A percentile compares a stretch with the other conserved stretches of the same genome.
Evolutionary conservation across 2,329 filamentous ascomycete genomes (phyloP).

Genomic region (Colletotrichum musae): DNA sequence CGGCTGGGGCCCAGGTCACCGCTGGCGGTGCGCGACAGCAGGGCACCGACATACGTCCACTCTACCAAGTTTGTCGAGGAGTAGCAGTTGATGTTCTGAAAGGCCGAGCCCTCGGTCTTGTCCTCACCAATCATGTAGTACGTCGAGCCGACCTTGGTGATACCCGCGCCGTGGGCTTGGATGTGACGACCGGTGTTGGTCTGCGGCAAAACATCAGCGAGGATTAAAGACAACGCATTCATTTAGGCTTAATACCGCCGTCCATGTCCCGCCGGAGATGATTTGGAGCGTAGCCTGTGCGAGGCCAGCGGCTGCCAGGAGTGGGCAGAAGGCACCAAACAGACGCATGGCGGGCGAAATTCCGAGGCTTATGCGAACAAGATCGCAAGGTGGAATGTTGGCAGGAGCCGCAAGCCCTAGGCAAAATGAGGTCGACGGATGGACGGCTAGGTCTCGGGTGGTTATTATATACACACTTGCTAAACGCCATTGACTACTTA

Average conservation of each 20-base stretch:
- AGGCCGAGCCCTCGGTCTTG: slow-evolving; percentile 73
- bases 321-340: slow-evolving; percentile 11
- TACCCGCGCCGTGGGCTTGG: slow-evolving; percentile 76
- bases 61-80: slow-evolving; percentile 74
- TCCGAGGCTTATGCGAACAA: neutral
- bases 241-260: slow-evolving; percentile 50
- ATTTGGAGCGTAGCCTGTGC: slow-evolving; percentile 50
- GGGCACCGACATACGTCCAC: slow-evolving; percentile 73
- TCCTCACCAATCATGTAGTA: slow-evolving; percentile 82
- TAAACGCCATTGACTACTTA: neutral
- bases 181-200: slow-evolving; percentile 67
- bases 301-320: slow-evolving; percentile 28
- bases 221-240: neutral
- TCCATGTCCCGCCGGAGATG: slow-evolving; percentile 63
- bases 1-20: slow-evolving; percentile 73
- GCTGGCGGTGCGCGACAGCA: slow-evolving; percentile 65
- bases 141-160: slow-evolving; percentile 65
- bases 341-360: slow-evolving; percentile 26
- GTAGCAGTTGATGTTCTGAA: slow-evolving; percentile 79
- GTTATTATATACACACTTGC: neutral
- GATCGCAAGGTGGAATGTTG: too few relatives aligned
- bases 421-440: too few relatives aligned
- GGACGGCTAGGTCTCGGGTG: too few relatives aligned
- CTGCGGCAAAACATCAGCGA: slow-evolving; percentile 43
- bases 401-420: too few relatives aligned